phyloP scores from a whole-genome alignment of 306 rosid genomes.

The Nissolia schottii region DNA sequence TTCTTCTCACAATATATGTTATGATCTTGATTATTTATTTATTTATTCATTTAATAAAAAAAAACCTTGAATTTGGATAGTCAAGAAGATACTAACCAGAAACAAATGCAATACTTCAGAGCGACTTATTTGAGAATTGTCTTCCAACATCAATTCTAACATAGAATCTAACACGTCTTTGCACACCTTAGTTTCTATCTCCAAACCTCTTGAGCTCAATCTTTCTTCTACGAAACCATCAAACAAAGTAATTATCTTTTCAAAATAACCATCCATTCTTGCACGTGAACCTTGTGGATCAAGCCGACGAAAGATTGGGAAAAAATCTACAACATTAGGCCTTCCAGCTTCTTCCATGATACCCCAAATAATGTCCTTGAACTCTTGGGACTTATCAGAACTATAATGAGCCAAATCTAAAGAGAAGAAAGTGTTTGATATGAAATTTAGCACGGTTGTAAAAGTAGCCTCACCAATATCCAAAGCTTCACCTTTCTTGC shows the following conservation, averaged over 20 bases:
- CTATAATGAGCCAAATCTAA: not conserved
- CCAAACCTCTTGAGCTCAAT: not conserved
- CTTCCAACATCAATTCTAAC: not conserved
- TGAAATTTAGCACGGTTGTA: not conserved
- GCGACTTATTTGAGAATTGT: not conserved
- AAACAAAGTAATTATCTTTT: not conserved
- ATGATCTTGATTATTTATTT: too few species aligned
- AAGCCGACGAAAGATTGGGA: too few species aligned
- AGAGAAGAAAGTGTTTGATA: constrained; percentile 11
- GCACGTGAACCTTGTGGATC: too few species aligned
- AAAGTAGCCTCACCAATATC: constrained; percentile 12
- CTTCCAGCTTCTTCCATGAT: constrained; percentile 20
- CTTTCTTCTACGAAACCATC: constrained; percentile 1
- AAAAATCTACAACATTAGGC: not conserved
- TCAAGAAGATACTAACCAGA: not conserved
- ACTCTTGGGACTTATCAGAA: not conserved
- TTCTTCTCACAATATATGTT: too few species aligned
- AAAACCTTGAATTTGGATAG: too few species aligned
- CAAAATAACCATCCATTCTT: not conserved
- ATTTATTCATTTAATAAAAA: too few species aligned
- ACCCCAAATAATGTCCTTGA: too few species aligned
- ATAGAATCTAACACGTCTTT: not conserved
- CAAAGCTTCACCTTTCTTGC: not conserved
- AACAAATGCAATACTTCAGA: not conserved
- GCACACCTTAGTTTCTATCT: not conserved